Evolutionary conservation across 306 rosid genomes (phyloP), one percentile per base, ranked within the genome.

Genomic region (Fragaria nilgerrensis): DNA sequence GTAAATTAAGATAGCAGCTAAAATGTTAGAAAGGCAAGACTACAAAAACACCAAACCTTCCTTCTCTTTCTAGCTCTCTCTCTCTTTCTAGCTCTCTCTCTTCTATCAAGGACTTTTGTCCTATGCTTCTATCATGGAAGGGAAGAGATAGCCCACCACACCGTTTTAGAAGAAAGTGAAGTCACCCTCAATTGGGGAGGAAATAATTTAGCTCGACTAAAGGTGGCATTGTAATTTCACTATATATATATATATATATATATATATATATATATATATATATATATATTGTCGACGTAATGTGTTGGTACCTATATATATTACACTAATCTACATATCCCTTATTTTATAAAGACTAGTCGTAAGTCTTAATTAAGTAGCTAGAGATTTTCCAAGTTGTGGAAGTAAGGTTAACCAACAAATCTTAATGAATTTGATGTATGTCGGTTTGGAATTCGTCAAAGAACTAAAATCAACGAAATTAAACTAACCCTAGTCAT

Each of bases 111-210:
- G 90, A 80, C 50, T 80, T 88, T 89, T 74, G 77, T 74, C 77
- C 69, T 74, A 74, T 74, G 39, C 97, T 87, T 92, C 85, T 83
- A 79, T 93, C 85, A 71, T 85, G 85, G 43, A 81, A 82, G 84
- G 62, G 82, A 74, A 83, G 82, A 80, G 83, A 89, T 83, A 81
- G 87, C 84, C 88, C 90, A 80, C 89, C 91, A 82, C 98, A 84
- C 90, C 88, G 86, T 88, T 89, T 84, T 85, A 72, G 84, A 79
- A 86, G 98, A 83, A 90, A 88, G 87, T 92, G 98, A 87, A 85
- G 76, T 78, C 96, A 89, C 90, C 81, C 80, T 89, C 87, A 81
- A 71, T 56, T 48, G 44, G 45, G 9, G 44, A 76, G 77, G 77
- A 77, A 79, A 62, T 75, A 50, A 65, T 67, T 62, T 32, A n/a